Base-by-base conservation (phyloP, 1,284 basidiomycete genomes). In the Vanrija humicola region DNA sequence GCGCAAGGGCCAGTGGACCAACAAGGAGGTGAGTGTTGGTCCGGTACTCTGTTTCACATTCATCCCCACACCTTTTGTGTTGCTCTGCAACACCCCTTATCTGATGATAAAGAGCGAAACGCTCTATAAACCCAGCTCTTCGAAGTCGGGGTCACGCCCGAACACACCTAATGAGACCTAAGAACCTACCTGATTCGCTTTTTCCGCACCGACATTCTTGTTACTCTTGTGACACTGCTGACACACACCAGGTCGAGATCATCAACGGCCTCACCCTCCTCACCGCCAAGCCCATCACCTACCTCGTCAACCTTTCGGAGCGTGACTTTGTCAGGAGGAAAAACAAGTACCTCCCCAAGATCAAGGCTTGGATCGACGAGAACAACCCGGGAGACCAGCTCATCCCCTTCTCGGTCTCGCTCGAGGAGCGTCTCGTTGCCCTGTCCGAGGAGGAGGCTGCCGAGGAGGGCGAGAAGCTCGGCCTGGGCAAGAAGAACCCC, bases 331-430 rank as follows among this genome's bases (percentile, higher is more conserved):
- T 91, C 56, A 86, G 96, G 60, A 97, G 96, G 80, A 98, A 98
- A 86, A 98, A 98, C 82, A 98, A 98, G 82, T 98, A 95, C 93
- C 80, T 98, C 26, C 83, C 94, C 23, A 97, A 97, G 80, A 98
- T 98, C 83, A 97, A 98, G 77, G 89, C 81, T 25, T 99, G 96
- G 95, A 97, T 99, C 70, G 94, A 98, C 79, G 83, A 87, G 71
- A 85, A 98, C 82, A 98, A 98, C 80, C 86, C 94, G 1, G 96
- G 96, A 57, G 96, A 99, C 72, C 83, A 84, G 23, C 83, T 99
- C 63, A 97, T 99, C 67, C 96, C 96, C 12, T 98, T 98, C 82
- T 96, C 92, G 21, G 96, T 98, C 50, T 84, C 94, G 1, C 82
- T 98, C 49, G 96, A 99, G 75, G 93, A 99, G 77, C 86, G 94